These are phyloP conservation scores for Hyaloperonospora brassicae DNA, from an alignment of 352 stramenopile genomes.

Conservation along the genomic window DNA sequence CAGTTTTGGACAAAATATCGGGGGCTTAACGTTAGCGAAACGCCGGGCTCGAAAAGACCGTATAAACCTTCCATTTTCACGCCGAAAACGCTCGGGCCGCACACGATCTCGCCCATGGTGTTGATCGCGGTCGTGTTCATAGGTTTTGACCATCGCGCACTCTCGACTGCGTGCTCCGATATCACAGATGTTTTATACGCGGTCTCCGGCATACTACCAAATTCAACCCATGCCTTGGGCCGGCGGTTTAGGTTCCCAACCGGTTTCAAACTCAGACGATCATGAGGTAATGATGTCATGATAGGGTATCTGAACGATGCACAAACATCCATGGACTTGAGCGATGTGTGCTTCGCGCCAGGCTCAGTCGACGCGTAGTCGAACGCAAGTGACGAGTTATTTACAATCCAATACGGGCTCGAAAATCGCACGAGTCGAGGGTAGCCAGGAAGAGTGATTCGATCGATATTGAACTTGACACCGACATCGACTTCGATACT, in stretches of 20 bases:
- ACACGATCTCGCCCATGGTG: slow-evolving; percentile 69
- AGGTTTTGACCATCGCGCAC: slow-evolving; percentile 65
- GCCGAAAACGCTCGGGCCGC: slow-evolving; percentile 61
- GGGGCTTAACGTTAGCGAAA: slow-evolving; percentile 69
- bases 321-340: slow-evolving; percentile 35
- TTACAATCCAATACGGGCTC: slow-evolving; percentile 80
- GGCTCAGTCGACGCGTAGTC: slow-evolving; percentile 43
- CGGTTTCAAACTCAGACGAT: slow-evolving; percentile 70
- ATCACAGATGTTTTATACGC: slow-evolving; percentile 42
- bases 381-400: slow-evolving; percentile 73
- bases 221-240: slow-evolving; percentile 46
- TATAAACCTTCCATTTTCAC: slow-evolving; percentile 81
- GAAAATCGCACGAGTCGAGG: slow-evolving; percentile 77
- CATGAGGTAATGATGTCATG: slow-evolving; percentile 45
- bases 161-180: slow-evolving; percentile 54
- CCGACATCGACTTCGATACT: slow-evolving; percentile 40
- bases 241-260: slow-evolving; percentile 34
- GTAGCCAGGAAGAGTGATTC: slow-evolving; percentile 52
- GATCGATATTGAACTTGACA: slow-evolving; percentile 65
- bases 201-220: slow-evolving; percentile 46
- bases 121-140: slow-evolving; percentile 85
- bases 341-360: slow-evolving; percentile 42
- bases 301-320: slow-evolving; percentile 55
- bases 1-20: slow-evolving; percentile 82
- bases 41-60: slow-evolving; percentile 64